Conservation (phyloP, 306 rosid species). For the Macrotyloma uniflorum region DNA sequence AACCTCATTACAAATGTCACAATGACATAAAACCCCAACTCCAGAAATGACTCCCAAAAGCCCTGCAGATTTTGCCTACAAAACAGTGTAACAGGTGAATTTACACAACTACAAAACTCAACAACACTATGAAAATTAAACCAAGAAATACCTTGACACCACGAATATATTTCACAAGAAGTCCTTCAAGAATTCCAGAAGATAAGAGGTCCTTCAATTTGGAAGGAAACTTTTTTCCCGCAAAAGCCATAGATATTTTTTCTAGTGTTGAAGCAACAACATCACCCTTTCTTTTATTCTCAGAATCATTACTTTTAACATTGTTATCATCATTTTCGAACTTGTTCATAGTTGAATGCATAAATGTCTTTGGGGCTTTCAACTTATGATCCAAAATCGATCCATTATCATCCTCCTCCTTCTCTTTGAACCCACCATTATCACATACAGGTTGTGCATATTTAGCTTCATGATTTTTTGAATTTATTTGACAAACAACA, state of each 20-base stretch:
- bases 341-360: conserved; percentile 50
- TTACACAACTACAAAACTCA: not conserved
- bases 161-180: conserved; percentile 56
- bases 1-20: conserved; percentile 56
- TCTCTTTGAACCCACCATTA: not conserved
- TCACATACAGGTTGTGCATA: no score
- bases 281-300: not conserved
- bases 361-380: conserved; percentile 46
- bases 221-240: conserved; percentile 51
- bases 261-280: conserved; percentile 15
- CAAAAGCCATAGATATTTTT: conserved; percentile 23
- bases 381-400: not conserved
- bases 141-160: conserved; percentile 57
- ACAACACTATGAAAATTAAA: not conserved
- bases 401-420: no score
- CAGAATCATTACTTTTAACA: not conserved
- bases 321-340: conserved; percentile 1
- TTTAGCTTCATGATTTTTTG: no score
- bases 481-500: no score
- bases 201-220: conserved; percentile 68
- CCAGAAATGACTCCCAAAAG: conserved; percentile 65
- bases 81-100: not conserved
- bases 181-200: conserved; percentile 76
- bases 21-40: conserved; percentile 57
- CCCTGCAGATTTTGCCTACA: conserved; percentile 54